Conservation (phyloP, 1,139 yeast genomes). For the Debaryomyces psychrophilus region DNA sequence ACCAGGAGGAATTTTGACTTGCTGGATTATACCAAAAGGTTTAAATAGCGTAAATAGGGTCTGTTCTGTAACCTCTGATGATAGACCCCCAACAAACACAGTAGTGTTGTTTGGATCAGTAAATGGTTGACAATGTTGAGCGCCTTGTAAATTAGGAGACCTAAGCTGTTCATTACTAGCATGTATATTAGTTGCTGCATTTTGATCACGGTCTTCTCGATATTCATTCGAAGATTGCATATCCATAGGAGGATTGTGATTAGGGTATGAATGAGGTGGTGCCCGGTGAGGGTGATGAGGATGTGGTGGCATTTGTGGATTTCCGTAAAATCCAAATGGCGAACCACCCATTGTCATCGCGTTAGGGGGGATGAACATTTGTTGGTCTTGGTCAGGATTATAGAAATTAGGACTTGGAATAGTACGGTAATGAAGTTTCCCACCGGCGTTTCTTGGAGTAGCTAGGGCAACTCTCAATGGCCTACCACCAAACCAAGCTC, state of each 20-base stretch:
- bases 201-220: slow-evolving; percentile 4
- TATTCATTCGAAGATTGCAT: slow-evolving; percentile 7
- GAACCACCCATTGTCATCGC: slow-evolving; percentile 13
- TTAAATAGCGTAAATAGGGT: slow-evolving; percentile 74
- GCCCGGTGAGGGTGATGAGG: slow-evolving; percentile 9
- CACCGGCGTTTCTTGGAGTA: slow-evolving; percentile 47
- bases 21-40: slow-evolving; percentile 83
- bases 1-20: slow-evolving; percentile 87
- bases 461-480: slow-evolving; percentile 76
- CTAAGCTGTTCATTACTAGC: background rate
- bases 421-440: slow-evolving; percentile 6
- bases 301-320: slow-evolving; percentile 14
- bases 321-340: slow-evolving; percentile 18
- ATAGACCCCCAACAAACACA: slow-evolving; percentile 91
- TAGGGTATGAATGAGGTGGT: slow-evolving; percentile 3
- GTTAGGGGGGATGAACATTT: slow-evolving; percentile 8
- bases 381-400: slow-evolving; percentile 10
- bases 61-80: slow-evolving; percentile 74
- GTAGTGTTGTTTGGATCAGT: slow-evolving; percentile 87
- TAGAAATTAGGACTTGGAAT: slow-evolving; percentile 11
- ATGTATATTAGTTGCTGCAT: background rate
- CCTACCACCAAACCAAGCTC: slow-evolving; percentile 73
- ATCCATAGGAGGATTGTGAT: slow-evolving; percentile 8
- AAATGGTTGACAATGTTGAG: slow-evolving; percentile 40
- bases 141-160: background rate